A percentile compares a stretch with the other conserved stretches of the same genome.
Evolutionary conservation across 495 filamentous ascomycete species (phyloP).

Genomic region (Daldinia bambusicola): DNA sequence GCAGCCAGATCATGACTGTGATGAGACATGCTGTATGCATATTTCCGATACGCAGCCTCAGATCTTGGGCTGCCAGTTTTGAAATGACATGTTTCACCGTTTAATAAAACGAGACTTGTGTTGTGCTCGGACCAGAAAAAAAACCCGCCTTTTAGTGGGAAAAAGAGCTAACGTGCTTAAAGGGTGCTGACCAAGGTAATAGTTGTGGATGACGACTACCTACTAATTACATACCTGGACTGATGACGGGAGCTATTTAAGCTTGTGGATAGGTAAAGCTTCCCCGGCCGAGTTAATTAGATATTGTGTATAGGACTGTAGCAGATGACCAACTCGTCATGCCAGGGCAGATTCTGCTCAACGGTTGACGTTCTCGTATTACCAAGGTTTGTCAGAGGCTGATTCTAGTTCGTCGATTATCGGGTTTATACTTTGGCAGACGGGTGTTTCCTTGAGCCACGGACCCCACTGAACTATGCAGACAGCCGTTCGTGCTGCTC

Average conservation of each 20-base stretch:
- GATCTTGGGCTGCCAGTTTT: conserved; percentile 37
- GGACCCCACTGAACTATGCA: conserved; percentile 39
- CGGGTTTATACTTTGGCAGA: conserved; percentile 32
- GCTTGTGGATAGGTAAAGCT: neutral
- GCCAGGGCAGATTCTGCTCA: conserved; percentile 4
- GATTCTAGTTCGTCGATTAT: conserved; percentile 16
- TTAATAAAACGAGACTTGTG: conserved; percentile 40
- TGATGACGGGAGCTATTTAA: conserved; percentile 11
- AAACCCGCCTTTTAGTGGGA: conserved; percentile 14
- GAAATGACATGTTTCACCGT: conserved; percentile 42
- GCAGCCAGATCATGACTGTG: conserved; percentile 29
- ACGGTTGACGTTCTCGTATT: conserved; percentile 25
- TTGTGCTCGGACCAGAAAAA: conserved; percentile 25
- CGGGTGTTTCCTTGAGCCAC: conserved; percentile 31
- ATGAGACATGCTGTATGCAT: conserved; percentile 45
- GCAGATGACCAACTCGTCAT: conserved; percentile 19
- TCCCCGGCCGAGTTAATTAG: conserved; percentile 5
- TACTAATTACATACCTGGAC: conserved; percentile 13
- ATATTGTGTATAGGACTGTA: conserved; percentile 6
- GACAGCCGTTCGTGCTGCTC: conserved; percentile 42
- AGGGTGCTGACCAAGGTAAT: conserved; percentile 18
- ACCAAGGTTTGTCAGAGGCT: conserved; percentile 13
- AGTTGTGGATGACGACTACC: conserved; percentile 19
- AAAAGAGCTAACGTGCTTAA: conserved; percentile 24
- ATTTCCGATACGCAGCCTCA: conserved; percentile 44